Conservation (phyloP, 352 stramenopile species). For the Phytophthora fragariae region DNA sequence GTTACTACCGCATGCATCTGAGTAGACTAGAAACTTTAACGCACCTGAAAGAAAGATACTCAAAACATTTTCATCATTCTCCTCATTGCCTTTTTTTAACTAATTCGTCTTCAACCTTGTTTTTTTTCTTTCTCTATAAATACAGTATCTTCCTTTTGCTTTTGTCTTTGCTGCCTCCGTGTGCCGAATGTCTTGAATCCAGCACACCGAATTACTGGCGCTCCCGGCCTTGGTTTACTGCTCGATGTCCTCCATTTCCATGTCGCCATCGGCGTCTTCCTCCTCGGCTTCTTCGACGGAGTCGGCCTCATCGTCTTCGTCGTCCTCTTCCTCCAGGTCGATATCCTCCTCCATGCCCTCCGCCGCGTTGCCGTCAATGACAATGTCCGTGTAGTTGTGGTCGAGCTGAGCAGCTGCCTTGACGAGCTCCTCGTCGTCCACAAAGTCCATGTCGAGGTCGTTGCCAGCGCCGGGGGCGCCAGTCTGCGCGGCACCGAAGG, state of each 20-base stretch:
- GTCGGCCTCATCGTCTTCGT: conserved; percentile 68
- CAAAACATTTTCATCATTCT: conserved; percentile 34
- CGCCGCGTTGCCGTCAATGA: conserved; percentile 67
- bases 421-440: conserved; percentile 87
- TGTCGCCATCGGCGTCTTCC: conserved; percentile 79
- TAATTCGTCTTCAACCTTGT: conserved; percentile 23
- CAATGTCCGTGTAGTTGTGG: conserved; percentile 91
- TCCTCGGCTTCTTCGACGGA: conserved; percentile 74
- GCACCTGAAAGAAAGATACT: conserved; percentile 47
- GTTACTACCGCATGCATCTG: conserved; percentile 16
- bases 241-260: conserved; percentile 71
- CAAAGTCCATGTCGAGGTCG: conserved; percentile 75
- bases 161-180: conserved; percentile 17
- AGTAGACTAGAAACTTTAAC: conserved; percentile 44
- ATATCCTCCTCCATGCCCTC: conserved; percentile 74
- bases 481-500: conserved; percentile 38
- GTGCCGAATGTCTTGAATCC: conserved; percentile 8
- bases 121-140: conserved; percentile 70
- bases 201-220: conserved; percentile 11
- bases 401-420: conserved; percentile 87
- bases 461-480: conserved; percentile 21
- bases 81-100: too few relatives aligned
- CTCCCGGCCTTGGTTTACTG: conserved; percentile 25
- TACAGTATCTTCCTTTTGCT: conserved; percentile 52
- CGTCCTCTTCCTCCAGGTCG: conserved; percentile 77